Evolutionary conservation across 345 rosid species (phyloP).

Genomic region (Linum lewisii): DNA sequence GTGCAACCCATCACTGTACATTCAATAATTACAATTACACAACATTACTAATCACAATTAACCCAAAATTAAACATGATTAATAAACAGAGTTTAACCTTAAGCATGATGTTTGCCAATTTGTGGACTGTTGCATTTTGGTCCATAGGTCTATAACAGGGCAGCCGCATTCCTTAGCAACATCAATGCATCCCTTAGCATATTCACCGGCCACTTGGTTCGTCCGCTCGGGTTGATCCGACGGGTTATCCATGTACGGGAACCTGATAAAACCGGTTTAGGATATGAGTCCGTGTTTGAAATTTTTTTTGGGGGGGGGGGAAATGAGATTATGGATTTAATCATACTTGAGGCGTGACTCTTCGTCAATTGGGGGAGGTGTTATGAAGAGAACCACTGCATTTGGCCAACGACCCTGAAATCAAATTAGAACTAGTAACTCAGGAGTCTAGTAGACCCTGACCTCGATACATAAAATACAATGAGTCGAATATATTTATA

Average conservation of each 20-base stretch:
- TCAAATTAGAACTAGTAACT: not conserved
- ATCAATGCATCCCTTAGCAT: conserved; percentile 51
- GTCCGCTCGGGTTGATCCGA: conserved; percentile 72
- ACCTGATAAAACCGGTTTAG: conserved; percentile 31
- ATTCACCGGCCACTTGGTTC: conserved; percentile 70
- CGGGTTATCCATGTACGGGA: conserved; percentile 58
- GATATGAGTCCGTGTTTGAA: not conserved
- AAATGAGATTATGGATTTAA: no score
- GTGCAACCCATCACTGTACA: conserved; percentile 73
- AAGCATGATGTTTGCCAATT: conserved; percentile 55
- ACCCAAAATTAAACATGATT: conserved; percentile 4
- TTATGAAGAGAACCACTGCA: conserved; percentile 45
- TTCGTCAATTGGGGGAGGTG: conserved; percentile 92
- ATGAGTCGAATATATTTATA: no score
- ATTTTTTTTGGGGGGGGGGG: no score
- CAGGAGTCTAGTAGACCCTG: no score
- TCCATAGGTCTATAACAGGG: conserved; percentile 60
- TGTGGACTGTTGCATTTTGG: conserved; percentile 58
- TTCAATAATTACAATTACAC: conserved; percentile 12
- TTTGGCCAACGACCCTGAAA: conserved; percentile 60
- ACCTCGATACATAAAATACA: no score
- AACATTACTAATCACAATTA: not conserved
- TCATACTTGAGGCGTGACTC: conserved; percentile 65
- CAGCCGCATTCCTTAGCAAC: conserved; percentile 48
- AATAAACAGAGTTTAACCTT: conserved; percentile 16